Percentiles rank a stretch among this genome's conserved stretches.
Evolutionary conservation across 2,329 filamentous ascomycete genomes (phyloP).

Genomic region (Niveomyces coronatus): DNA sequence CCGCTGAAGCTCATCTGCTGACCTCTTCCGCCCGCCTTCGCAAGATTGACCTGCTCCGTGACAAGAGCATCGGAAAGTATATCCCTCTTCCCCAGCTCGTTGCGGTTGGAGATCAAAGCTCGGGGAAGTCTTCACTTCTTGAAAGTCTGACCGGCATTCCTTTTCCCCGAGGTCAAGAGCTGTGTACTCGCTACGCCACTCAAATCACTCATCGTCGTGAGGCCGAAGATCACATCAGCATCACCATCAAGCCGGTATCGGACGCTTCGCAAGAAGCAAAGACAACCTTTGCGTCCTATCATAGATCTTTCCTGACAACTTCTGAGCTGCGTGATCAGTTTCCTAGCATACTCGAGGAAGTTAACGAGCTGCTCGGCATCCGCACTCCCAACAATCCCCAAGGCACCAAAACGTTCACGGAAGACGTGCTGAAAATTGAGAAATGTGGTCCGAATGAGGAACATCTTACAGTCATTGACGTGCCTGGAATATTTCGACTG

Average conservation of each 20-base stretch:
- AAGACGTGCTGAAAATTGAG: slow-evolving; percentile 31
- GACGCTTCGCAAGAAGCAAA: slow-evolving; percentile 12
- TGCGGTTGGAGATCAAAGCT: slow-evolving; percentile 23
- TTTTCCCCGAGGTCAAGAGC: slow-evolving; percentile 18
- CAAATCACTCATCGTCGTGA: slow-evolving; percentile 26
- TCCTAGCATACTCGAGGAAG: slow-evolving; percentile 23
- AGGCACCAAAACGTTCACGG: slow-evolving; percentile 28
- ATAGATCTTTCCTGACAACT: slow-evolving; percentile 13
- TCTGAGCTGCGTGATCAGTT: slow-evolving; percentile 23
- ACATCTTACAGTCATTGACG: slow-evolving; percentile 43
- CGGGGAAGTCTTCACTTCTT: slow-evolving; percentile 22
- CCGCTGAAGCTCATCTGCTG: not conserved
- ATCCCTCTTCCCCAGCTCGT: slow-evolving; percentile 19
- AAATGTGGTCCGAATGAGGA: slow-evolving; percentile 34
- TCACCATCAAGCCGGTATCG: slow-evolving; percentile 32
- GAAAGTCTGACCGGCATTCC: slow-evolving; percentile 23
- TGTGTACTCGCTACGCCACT: slow-evolving; percentile 23
- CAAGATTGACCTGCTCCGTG: slow-evolving; percentile 21
- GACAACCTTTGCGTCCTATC: slow-evolving; percentile 8
- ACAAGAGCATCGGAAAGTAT: slow-evolving; percentile 16
- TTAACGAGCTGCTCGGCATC: slow-evolving; percentile 35
- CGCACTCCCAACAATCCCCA: slow-evolving; percentile 13
- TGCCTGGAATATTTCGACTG: slow-evolving; percentile 41
- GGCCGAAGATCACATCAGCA: slow-evolving; percentile 19
- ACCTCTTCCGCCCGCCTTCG: slow-evolving; percentile 10